Percentiles rank a stretch among this genome's conserved stretches.
Conservation (phyloP, 352 stramenopile genomes). For the Phytophthora podocarpi region DNA sequence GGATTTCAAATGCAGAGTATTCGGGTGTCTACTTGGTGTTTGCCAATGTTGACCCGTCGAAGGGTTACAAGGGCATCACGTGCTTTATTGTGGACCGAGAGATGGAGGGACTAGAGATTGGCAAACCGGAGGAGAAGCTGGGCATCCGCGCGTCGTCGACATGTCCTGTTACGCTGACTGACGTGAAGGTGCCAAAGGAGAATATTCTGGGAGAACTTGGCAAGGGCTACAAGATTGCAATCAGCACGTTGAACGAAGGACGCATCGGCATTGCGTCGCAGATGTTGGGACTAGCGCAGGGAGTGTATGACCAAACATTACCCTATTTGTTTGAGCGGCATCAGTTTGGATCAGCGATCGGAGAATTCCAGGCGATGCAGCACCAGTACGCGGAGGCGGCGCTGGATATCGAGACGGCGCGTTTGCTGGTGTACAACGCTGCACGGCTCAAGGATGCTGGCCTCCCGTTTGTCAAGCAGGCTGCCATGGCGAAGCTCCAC, state of each 20-base stretch:
- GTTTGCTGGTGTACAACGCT: slow-evolving; percentile 95
- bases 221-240: slow-evolving; percentile 97
- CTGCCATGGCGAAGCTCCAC: slow-evolving; percentile 97
- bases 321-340: slow-evolving; percentile 97
- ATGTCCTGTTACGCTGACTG: slow-evolving; percentile 93
- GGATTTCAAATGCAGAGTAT: slow-evolving; percentile 97
- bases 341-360: slow-evolving; percentile 95
- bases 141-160: slow-evolving; percentile 96
- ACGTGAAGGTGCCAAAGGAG: slow-evolving; percentile 93
- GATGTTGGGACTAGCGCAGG: slow-evolving; percentile 96
- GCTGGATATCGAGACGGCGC: slow-evolving; percentile 93
- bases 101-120: slow-evolving; percentile 92
- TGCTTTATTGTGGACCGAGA: slow-evolving; percentile 97
- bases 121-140: slow-evolving; percentile 96
- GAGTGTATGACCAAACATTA: slow-evolving; percentile 94
- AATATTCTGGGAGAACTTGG: slow-evolving; percentile 95
- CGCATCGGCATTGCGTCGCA: slow-evolving; percentile 98
- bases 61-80: slow-evolving; percentile 98
- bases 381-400: slow-evolving; percentile 96
- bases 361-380: slow-evolving; percentile 97
- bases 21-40: slow-evolving; percentile 97
- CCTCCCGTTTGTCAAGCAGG: slow-evolving; percentile 96
- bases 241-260: slow-evolving; percentile 96
- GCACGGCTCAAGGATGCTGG: slow-evolving; percentile 94
- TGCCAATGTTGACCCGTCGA: slow-evolving; percentile 91